Evolutionary conservation across 129 eudicot genomes (phyloP).

Genomic region (Dittrichia graveolens): DNA sequence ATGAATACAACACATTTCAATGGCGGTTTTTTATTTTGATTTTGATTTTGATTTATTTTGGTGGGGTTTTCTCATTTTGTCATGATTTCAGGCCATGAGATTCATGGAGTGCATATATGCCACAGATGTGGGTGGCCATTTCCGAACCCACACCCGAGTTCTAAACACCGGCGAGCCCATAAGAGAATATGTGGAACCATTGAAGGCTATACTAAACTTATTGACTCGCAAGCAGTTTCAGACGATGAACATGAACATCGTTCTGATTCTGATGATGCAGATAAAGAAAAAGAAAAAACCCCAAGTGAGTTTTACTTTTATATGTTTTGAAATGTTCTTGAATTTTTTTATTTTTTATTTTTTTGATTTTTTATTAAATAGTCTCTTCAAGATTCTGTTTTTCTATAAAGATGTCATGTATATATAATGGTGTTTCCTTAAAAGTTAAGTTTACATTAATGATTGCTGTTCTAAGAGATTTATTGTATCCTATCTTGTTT

Average conservation of each 20-base stretch:
- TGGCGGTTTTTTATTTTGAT: not conserved
- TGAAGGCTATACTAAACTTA: constrained; percentile 53
- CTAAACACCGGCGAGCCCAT: constrained; percentile 69
- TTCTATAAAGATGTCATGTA: not conserved
- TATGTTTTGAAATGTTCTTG: not conserved
- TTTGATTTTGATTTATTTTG: not conserved
- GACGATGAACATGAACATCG: constrained; percentile 56
- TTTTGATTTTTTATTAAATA: not conserved
- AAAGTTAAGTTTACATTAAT: not conserved
- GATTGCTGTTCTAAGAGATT: not conserved
- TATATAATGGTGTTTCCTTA: not conserved
- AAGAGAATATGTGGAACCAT: constrained; percentile 75
- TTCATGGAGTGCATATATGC: constrained; percentile 49
- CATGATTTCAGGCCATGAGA: constrained; percentile 52
- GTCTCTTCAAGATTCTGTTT: constrained; percentile 4
- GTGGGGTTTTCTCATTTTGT: not conserved
- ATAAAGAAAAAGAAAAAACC: constrained; percentile 38
- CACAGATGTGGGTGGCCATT: constrained; percentile 84
- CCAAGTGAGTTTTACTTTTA: constrained; percentile 54
- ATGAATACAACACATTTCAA: not conserved
- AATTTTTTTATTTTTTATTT: not conserved
- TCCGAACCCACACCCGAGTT: constrained; percentile 80
- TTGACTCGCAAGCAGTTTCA: constrained; percentile 40
- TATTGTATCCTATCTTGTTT: not conserved
- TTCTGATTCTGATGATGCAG: constrained; percentile 46